Evolutionary conservation across 2,329 filamentous ascomycete species (phyloP).

Genomic region (Pseudogymnoascus sp.): DNA sequence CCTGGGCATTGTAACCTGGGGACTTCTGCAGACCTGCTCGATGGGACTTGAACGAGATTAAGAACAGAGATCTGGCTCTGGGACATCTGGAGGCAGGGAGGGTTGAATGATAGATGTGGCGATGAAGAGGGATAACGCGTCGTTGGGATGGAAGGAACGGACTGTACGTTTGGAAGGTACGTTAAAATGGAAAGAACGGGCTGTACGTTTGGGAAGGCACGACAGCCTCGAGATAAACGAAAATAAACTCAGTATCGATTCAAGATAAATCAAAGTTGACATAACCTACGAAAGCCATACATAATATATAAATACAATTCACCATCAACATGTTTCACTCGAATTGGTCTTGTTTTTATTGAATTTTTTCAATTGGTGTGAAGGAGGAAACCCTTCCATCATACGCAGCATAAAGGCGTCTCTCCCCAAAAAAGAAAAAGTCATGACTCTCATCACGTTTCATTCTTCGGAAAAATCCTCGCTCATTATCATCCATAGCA

Average conservation of each 20-base stretch:
- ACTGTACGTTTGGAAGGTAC: not conserved
- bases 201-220: not conserved
- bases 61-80: not conserved
- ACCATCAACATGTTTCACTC: not conserved
- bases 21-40: too few species aligned
- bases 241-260: too few species aligned
- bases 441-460: slow-evolving; percentile 8
- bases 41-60: not conserved
- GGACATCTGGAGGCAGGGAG: not conserved
- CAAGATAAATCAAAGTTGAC: not conserved
- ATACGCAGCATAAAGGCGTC: slow-evolving; percentile 5
- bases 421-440: slow-evolving; percentile 7
- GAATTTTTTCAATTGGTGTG: slow-evolving; percentile 8
- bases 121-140: not conserved
- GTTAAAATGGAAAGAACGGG: not conserved
- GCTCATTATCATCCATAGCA: slow-evolving; percentile 8
- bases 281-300: not conserved
- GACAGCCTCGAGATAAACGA: not conserved
- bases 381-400: slow-evolving; percentile 4
- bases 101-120: not conserved
- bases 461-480: slow-evolving; percentile 7
- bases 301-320: not conserved
- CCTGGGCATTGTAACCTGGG: too few species aligned
- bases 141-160: not conserved
- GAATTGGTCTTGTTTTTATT: not conserved